Base-by-base conservation (phyloP, 1,284 basidiomycete genomes). In the Schizophyllum commune region DNA sequence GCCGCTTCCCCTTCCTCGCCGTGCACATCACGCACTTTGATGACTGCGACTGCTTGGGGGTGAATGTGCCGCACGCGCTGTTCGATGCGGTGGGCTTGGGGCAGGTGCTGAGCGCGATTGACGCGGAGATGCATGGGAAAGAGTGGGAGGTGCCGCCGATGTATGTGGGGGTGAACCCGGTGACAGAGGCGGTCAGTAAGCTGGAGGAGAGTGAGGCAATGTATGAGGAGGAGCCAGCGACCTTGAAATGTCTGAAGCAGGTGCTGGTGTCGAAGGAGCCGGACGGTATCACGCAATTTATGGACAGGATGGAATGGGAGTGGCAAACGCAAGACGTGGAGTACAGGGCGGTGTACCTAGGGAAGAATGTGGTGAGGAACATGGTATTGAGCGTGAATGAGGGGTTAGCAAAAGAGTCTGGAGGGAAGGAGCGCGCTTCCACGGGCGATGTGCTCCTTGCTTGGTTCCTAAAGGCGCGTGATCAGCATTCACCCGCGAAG, bases 11-110 rank as follows among this genome's bases (percentile, higher is more conserved):
- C 7, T 63, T 78, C 54, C 75, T 74, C n/a, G 76, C 72, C 63
- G 77, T 75, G 75, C 75, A 78, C 52, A 33, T 79, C 13, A 74
- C 73, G 2, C 70, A 73, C 57, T 76, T 78, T 61, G 71, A 72
- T 4, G 62, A 72, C 52, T 71, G 75, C 58, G 74, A 74, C 3
- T 75, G 74, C 53, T 72, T 79, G 32, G 77, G 77, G 2, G 74
- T 79, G 62, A 68, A 75, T 19, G 69, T 74, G 20, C 73, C 71
- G 32, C 76, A 77, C 66, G 77, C 74, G 1, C 61, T 78, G 8
- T 75, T 79, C 58, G 77, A 78, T 59, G 77, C 73, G 22, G 65
- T 71, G 32, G 76, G 75, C 19, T 74, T 74, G 19, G 68, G 72
- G 11, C 61, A 68, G 13, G 65, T 79, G 20, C 66, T 76, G 63